phyloP scores from a whole-genome alignment of 2,329 filamentous ascomycete genomes.

The Neocatenulostroma microsporum region DNA sequence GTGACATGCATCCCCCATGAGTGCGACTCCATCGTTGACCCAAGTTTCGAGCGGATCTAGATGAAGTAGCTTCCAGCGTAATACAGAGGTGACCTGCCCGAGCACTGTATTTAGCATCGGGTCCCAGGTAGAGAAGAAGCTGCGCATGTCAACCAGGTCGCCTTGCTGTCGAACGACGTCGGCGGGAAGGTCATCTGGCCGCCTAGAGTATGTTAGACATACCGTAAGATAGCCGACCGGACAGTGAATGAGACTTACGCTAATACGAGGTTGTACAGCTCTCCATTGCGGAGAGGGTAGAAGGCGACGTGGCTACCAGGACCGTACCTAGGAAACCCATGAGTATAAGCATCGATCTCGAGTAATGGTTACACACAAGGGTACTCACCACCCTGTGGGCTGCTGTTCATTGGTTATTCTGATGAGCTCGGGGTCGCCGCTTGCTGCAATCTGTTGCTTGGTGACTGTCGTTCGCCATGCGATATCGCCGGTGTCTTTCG shows the following conservation, averaged over 20 bases:
- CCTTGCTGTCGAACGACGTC: not conserved
- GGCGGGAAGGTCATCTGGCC: not conserved
- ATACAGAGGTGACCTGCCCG: not conserved
- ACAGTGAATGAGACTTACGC: not conserved
- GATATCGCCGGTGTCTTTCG: not conserved
- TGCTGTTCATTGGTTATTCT: not conserved
- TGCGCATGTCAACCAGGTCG: not conserved
- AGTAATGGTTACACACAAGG: too few species aligned
- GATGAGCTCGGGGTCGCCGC: not conserved
- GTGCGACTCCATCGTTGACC: slow-evolving; percentile 46
- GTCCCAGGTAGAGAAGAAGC: not conserved
- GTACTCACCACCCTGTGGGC: not conserved
- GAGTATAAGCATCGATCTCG: too few species aligned
- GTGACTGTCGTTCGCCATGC: not conserved
- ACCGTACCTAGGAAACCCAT: too few species aligned
- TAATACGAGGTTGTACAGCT: slow-evolving; percentile 1
- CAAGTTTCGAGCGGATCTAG: slow-evolving; percentile 57
- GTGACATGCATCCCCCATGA: slow-evolving; percentile 55
- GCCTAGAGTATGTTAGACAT: too few species aligned
- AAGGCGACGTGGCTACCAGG: not conserved
- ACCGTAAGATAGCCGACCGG: too few species aligned
- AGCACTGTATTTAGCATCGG: not conserved
- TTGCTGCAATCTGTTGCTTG: not conserved
- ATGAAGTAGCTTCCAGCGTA: slow-evolving; percentile 58
- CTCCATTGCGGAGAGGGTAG: not conserved